Evolutionary conservation across 2,329 filamentous ascomycete species (phyloP), one percentile per base, ranked within the genome.

Genomic region (Metarhizium guizhouense): DNA sequence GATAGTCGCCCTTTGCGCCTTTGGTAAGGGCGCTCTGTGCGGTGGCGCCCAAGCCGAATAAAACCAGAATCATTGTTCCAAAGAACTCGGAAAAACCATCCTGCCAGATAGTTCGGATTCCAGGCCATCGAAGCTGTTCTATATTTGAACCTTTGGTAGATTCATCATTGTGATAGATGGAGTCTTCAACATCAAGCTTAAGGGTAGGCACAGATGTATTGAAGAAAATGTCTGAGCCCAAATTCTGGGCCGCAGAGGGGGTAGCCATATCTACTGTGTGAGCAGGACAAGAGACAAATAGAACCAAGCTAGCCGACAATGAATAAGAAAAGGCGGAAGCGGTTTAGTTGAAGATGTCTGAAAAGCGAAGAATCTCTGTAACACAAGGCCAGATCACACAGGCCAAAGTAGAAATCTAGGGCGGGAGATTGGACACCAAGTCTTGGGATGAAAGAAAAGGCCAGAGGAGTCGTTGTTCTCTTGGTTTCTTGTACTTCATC

Each of bases 1-100:
- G 72, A 58, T 77, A 78, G 56, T 74, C 66, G 47, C 80, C 79
- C 63, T 77, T 79, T 13, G 64, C 65, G 30, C 64, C 67, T 3
- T 67, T 67, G 56, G 80, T 84, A 13, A 89, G 75, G 0, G 83
- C 71, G 0, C 87, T 85, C 67, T 89, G 86, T 3, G 86, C 86
- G 18, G 88, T 82, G 54, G 82, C 81, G n/a, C 84, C 85, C 58
- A 88, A 80, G 4, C 86, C 86, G 62, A 89, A 88, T 43, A 88
- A 70, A 57, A 89, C 74, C 59, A 89, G 68, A 54, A 86, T 77
- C 72, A 89, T 84, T 11, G 82, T 85, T 8, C 84, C 85, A 52
- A 85, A 79, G 69, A 88, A 87, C 61, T 88, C 84, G 1, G 82
- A 81, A 60, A 87, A 82, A 2, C 78, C 78, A 59, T 87, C 83